Conservation (phyloP, 1,139 yeast genomes). For the Geotrichum restrictum region DNA sequence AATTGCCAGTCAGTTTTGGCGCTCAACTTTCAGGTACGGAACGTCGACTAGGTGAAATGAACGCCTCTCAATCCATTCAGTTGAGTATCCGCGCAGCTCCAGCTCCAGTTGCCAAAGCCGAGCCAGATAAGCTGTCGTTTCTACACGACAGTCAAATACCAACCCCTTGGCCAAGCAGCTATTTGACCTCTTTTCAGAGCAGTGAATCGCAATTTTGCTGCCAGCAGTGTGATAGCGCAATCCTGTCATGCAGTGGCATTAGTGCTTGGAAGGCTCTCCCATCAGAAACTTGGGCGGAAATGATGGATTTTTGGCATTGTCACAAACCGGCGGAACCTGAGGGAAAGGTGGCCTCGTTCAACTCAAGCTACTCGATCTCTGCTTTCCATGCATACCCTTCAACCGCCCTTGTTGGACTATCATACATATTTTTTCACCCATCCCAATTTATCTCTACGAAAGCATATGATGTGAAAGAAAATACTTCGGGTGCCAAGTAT, state of each 20-base stretch:
- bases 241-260: conserved; percentile 14
- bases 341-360: conserved; percentile 25
- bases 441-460: conserved; percentile 8
- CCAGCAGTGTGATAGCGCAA: neutral
- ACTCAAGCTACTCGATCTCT: conserved; percentile 31
- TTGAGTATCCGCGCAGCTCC: conserved; percentile 13
- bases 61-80: neutral
- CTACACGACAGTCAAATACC: conserved; percentile 9
- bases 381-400: conserved; percentile 47
- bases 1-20: conserved; percentile 12
- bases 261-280: conserved; percentile 60
- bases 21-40: conserved; percentile 4
- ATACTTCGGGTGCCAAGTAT: neutral
- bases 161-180: conserved; percentile 13
- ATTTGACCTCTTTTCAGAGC: neutral
- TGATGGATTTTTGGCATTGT: conserved; percentile 98
- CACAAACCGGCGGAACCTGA: conserved; percentile 65
- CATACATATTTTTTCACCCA: conserved; percentile 49
- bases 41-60: neutral
- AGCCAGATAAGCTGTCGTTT: conserved; percentile 9
- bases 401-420: conserved; percentile 54
- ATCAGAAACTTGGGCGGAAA: conserved; percentile 87
- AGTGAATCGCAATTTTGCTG: conserved; percentile 8
- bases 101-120: neutral
- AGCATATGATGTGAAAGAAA: neutral